These are phyloP conservation scores for Ophiostoma tasmaniense DNA, from an alignment of 2,329 filamentous ascomycete species.

Conservation along the genomic window DNA sequence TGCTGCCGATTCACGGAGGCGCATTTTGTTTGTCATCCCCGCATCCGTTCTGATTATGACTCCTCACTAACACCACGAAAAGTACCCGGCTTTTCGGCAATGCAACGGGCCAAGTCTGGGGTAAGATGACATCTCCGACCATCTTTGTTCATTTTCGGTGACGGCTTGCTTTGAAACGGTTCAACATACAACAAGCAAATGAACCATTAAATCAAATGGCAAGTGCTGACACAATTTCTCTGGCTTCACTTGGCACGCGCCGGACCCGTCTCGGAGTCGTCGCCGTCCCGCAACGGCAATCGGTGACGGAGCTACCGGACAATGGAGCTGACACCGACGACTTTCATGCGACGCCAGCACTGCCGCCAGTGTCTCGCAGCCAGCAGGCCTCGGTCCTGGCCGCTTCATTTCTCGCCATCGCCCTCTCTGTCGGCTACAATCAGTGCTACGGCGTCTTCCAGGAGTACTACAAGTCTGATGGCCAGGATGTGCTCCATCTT, in stretches of 20 bases:
- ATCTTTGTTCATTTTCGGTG: neutral
- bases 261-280: conserved; percentile 13
- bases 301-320: neutral
- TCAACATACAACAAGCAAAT: too few relatives aligned
- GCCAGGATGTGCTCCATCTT: conserved; percentile 31
- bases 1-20: too few relatives aligned
- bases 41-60: neutral
- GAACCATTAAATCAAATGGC: too few relatives aligned
- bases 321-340: conserved; percentile 8
- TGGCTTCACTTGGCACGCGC: conserved; percentile 5
- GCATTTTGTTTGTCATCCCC: neutral
- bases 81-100: neutral
- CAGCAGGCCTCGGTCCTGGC: conserved; percentile 36
- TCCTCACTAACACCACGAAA: neutral
- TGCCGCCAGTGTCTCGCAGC: conserved; percentile 31
- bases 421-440: conserved; percentile 41
- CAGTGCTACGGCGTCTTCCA: conserved; percentile 43
- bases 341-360: conserved; percentile 12
- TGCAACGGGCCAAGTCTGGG: neutral
- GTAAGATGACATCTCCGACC: neutral
- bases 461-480: conserved; percentile 37
- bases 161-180: too few relatives aligned
- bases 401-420: conserved; percentile 37
- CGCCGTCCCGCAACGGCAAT: neutral
- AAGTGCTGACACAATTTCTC: neutral